Evolutionary conservation across 2,329 filamentous ascomycete genomes (phyloP).

Genomic region (Aspergillus floridensis): DNA sequence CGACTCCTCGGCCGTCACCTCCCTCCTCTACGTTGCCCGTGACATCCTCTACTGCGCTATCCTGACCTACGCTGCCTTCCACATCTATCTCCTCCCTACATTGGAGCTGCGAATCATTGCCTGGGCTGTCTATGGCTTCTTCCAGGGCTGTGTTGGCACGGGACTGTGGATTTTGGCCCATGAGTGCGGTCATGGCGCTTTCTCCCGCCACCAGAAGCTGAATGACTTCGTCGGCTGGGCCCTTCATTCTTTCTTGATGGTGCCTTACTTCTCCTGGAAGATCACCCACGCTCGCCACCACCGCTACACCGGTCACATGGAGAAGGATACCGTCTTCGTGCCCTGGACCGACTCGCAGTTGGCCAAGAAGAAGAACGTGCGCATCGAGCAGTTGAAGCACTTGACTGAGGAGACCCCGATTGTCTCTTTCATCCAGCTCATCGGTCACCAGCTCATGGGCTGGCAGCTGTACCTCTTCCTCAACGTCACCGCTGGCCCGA

Average conservation of each 20-base stretch:
- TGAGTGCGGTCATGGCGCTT: constrained; percentile 68
- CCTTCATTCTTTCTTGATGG: constrained; percentile 64
- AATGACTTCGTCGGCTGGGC: constrained; percentile 64
- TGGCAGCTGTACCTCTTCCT: constrained; percentile 64
- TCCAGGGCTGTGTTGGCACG: constrained; percentile 64
- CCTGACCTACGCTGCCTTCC: constrained; percentile 53
- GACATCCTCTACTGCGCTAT: constrained; percentile 52
- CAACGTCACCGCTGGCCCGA: constrained; percentile 54
- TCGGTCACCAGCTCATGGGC: constrained; percentile 63
- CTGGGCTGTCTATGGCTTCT: constrained; percentile 61
- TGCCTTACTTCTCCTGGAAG: constrained; percentile 73
- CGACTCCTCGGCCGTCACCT: constrained; percentile 52
- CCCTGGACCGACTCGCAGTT: constrained; percentile 46
- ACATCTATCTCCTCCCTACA: constrained; percentile 53
- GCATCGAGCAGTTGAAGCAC: constrained; percentile 52
- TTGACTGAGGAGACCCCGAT: constrained; percentile 61
- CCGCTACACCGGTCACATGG: constrained; percentile 65
- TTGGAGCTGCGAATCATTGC: constrained; percentile 45
- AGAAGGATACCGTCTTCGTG: constrained; percentile 66
- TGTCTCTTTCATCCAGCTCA: constrained; percentile 52
- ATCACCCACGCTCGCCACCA: constrained; percentile 69
- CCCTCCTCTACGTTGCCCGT: constrained; percentile 56
- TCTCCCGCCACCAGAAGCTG: constrained; percentile 56
- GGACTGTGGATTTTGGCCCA: constrained; percentile 70
- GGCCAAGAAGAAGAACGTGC: constrained; percentile 42